Conservation (phyloP, 192 early-diverging fungal species). For the Phlyctochytrium bullatum region DNA sequence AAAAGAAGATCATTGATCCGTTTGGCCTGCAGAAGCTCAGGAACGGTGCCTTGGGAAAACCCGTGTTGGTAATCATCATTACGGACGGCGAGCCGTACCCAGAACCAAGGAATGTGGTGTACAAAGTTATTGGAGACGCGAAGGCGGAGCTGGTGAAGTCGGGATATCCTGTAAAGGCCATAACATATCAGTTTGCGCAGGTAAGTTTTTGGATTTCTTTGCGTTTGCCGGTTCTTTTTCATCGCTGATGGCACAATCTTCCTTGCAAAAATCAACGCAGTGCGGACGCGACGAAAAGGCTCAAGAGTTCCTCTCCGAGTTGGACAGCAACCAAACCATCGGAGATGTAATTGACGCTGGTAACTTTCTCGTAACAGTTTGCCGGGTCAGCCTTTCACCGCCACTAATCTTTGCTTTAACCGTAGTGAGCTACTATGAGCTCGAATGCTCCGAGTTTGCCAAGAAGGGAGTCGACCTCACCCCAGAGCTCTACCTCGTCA, state of each 20-base stretch:
- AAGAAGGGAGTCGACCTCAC: background rate
- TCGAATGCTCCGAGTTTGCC: background rate
- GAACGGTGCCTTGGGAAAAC: background rate
- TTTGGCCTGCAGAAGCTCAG: background rate
- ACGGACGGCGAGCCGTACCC: background rate
- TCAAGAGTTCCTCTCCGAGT: background rate
- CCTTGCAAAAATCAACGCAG: too few species aligned
- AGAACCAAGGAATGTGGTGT: background rate
- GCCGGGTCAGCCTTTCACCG: background rate
- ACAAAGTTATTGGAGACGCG: background rate
- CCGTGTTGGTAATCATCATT: background rate
- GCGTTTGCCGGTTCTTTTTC: background rate
- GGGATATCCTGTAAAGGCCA: background rate
- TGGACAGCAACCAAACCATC: background rate
- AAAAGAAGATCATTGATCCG: background rate
- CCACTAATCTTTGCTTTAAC: too few species aligned
- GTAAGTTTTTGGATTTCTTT: background rate
- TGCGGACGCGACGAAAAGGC: background rate
- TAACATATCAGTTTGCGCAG: background rate
- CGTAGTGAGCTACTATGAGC: background rate
- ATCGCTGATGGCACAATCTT: too few species aligned
- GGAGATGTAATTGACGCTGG: background rate
- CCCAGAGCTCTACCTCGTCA: background rate
- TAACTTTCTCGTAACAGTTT: background rate
- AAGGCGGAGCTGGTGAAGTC: background rate